A percentile compares a stretch with the other conserved stretches of the same genome.
These are phyloP conservation scores for Aspergillus piperis DNA, from an alignment of 2,329 filamentous ascomycete genomes.

Conservation along the genomic window DNA sequence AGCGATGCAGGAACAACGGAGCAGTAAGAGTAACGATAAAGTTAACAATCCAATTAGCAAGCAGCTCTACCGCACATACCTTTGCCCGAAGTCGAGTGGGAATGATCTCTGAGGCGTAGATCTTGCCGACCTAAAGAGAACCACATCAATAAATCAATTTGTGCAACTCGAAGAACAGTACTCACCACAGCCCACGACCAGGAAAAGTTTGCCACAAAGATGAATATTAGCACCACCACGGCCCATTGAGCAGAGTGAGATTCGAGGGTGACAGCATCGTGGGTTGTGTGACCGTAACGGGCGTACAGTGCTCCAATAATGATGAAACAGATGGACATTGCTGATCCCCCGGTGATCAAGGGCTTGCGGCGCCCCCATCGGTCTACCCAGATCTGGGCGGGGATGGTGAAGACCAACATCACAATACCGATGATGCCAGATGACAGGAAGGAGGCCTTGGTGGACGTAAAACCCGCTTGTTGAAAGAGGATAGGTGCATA, in stretches of 20 bases:
- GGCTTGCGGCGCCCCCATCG: conserved; percentile 31
- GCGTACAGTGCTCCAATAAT: conserved; percentile 18
- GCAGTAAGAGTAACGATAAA: conserved; percentile 16
- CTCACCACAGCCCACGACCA: conserved; percentile 30
- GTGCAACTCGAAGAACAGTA: not conserved
- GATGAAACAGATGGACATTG: conserved; percentile 26
- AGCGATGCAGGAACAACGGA: conserved; percentile 16
- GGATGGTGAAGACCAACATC: conserved; percentile 32
- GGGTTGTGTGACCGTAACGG: conserved; percentile 12
- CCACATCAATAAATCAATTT: not conserved
- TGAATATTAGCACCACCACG: conserved; percentile 32
- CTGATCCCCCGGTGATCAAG: conserved; percentile 29
- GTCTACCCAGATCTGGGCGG: conserved; percentile 33
- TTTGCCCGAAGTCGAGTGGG: conserved; percentile 16
- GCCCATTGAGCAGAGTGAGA: conserved; percentile 20
- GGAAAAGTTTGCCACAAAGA: conserved; percentile 32
- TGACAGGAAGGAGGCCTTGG: conserved; percentile 27
- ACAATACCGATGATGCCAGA: conserved; percentile 33
- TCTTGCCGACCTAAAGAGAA: conserved; percentile 18
- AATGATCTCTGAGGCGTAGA: conserved; percentile 21
- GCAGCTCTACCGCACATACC: conserved; percentile 17
- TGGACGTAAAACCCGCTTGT: conserved; percentile 29
- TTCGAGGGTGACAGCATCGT: conserved; percentile 20
- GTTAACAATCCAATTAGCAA: conserved; percentile 19
- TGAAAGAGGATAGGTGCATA: conserved; percentile 35